Percentiles rank a stretch among this genome's conserved stretches.
Conservation (phyloP, 306 rosid genomes). For the Citrullus amarus region DNA sequence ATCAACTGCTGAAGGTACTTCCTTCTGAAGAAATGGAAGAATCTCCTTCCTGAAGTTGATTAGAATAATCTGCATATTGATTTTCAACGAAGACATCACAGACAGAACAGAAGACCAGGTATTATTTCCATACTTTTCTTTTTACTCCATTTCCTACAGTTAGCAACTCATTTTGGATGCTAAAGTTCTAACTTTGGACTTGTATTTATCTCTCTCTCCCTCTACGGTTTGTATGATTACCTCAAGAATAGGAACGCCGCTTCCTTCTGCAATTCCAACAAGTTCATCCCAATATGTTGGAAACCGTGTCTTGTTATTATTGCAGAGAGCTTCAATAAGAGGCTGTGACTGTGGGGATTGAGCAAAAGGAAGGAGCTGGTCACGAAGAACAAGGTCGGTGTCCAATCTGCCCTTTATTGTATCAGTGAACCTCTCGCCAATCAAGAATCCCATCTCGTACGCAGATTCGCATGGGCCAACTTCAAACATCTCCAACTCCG, state of each 20-base stretch:
- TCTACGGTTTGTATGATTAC: slow-evolving; percentile 20
- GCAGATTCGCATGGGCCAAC: slow-evolving; percentile 24
- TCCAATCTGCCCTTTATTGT: slow-evolving; percentile 37
- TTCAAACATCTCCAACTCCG: slow-evolving; percentile 12
- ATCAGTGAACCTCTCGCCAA: slow-evolving; percentile 53
- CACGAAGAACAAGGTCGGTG: slow-evolving; percentile 45
- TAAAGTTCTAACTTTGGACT: neutral
- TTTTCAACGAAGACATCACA: neutral
- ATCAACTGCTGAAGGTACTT: slow-evolving; percentile 9
- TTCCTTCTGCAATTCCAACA: slow-evolving; percentile 55
- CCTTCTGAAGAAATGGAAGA: slow-evolving; percentile 52
- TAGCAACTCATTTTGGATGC: neutral
- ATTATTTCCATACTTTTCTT: neutral
- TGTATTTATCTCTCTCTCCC: too few species aligned
- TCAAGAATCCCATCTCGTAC: slow-evolving; percentile 41
- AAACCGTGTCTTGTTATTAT: slow-evolving; percentile 36
- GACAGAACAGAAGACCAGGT: neutral
- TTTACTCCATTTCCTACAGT: neutral
- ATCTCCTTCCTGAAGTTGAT: slow-evolving; percentile 81
- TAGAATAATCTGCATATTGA: slow-evolving; percentile 43
- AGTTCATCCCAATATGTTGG: slow-evolving; percentile 69
- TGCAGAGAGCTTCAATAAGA: slow-evolving; percentile 36
- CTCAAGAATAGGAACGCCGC: slow-evolving; percentile 55
- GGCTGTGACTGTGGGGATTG: slow-evolving; percentile 32
- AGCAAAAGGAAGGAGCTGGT: slow-evolving; percentile 59